A percentile compares a stretch with the other conserved stretches of the same genome.
These are phyloP conservation scores for Cicer pinnatifidum DNA, from an alignment of 306 rosid species.

Conservation along the genomic window DNA sequence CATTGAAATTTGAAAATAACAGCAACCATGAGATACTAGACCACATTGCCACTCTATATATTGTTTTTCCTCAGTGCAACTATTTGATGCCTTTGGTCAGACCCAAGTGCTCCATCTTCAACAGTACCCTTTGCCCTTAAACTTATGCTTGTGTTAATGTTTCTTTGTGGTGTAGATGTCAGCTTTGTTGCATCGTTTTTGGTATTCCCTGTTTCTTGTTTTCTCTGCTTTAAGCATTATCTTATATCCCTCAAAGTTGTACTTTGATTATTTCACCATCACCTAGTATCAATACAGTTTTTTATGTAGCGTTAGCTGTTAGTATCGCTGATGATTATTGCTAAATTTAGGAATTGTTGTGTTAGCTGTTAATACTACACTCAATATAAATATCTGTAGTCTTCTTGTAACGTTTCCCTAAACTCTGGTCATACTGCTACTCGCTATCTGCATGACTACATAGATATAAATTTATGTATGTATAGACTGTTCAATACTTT, in stretches of 20 bases:
- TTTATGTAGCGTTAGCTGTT: too few species aligned
- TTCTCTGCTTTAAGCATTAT: neutral
- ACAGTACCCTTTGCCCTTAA: neutral
- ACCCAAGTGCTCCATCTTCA: neutral
- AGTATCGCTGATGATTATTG: too few species aligned
- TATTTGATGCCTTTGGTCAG: neutral
- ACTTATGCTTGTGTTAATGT: neutral
- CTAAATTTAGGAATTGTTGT: too few species aligned
- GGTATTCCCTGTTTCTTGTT: conserved; percentile 8
- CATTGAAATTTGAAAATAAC: neutral
- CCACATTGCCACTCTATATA: neutral
- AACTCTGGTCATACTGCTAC: neutral
- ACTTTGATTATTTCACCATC: too few species aligned
- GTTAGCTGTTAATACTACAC: too few species aligned
- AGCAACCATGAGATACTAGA: conserved; percentile 1
- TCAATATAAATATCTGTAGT: too few species aligned
- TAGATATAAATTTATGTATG: neutral
- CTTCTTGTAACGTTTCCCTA: neutral
- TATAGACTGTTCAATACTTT: neutral
- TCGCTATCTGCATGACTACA: neutral
- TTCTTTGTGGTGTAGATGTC: neutral
- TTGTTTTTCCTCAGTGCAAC: neutral
- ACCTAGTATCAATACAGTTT: too few species aligned
- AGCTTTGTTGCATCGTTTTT: neutral
- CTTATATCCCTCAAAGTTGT: too few species aligned